Conservation (phyloP, 306 rosid genomes). For the Astragalus glycyphyllos region DNA sequence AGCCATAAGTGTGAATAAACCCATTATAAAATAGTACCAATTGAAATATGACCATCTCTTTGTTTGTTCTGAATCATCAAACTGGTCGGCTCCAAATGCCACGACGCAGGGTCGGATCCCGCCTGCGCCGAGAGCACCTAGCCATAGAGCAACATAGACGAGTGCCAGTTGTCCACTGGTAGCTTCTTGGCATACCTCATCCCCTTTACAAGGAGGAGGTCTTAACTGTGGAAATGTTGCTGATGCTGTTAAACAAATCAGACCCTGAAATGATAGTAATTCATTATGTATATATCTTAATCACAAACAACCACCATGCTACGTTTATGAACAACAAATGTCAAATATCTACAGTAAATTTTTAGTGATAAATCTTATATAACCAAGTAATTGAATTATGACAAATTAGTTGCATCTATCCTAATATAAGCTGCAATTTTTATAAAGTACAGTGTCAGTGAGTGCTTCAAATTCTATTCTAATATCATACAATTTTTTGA, state of each 20-base stretch:
- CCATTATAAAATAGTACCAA: constrained; percentile 89
- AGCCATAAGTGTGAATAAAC: constrained; percentile 69
- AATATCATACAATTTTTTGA: too few species aligned
- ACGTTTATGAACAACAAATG: too few species aligned
- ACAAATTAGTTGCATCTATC: too few species aligned
- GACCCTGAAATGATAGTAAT: constrained; percentile 55
- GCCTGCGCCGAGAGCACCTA: constrained; percentile 77
- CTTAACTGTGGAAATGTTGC: constrained; percentile 75
- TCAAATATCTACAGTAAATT: too few species aligned
- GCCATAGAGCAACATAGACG: constrained; percentile 55
- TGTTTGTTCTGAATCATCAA: constrained; percentile 72
- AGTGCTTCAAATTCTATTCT: too few species aligned
- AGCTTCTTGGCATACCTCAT: constrained; percentile 66
- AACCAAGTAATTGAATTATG: too few species aligned
- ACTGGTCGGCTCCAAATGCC: constrained; percentile 94
- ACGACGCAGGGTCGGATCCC: constrained; percentile 97
- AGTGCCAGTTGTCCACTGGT: constrained; percentile 59
- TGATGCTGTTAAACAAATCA: constrained; percentile 69
- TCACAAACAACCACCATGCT: background rate
- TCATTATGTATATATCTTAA: background rate
- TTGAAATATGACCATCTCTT: constrained; percentile 85
- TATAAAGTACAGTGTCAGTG: too few species aligned
- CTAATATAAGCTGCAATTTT: too few species aligned
- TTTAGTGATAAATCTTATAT: too few species aligned
- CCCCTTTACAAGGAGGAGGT: constrained; percentile 71